Percentiles rank a stretch among this genome's conserved stretches.
phyloP scores from a whole-genome alignment of 768 basidiomycete genomes.

The Tricholoma hemisulphureum region DNA sequence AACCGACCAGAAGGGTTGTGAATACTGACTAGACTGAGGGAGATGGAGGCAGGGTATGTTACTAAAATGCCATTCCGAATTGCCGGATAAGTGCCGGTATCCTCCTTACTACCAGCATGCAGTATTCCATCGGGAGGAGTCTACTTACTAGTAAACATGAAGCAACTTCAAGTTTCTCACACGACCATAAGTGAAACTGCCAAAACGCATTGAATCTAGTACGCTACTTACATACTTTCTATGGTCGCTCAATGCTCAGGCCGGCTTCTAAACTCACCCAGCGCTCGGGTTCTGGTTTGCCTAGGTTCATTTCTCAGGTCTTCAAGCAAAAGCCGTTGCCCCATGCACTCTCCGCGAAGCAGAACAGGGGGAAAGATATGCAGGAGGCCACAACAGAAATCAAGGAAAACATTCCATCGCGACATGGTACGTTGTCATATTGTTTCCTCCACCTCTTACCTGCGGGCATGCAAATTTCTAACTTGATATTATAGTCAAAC shows the following conservation, averaged over 20 bases:
- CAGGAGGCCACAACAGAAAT: constrained; percentile 3
- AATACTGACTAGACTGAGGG: not conserved
- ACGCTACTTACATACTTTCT: not conserved
- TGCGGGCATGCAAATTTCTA: not conserved
- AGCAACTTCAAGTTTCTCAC: not conserved
- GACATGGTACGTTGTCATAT: constrained; percentile 10
- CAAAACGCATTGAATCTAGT: not conserved
- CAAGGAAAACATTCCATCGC: constrained; percentile 2
- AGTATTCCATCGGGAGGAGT: too few relatives aligned
- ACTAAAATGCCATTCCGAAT: too few relatives aligned
- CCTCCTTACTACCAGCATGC: too few relatives aligned
- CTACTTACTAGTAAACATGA: not conserved
- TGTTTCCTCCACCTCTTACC: not conserved
- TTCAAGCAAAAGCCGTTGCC: constrained; percentile 16
- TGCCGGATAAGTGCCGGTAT: too few relatives aligned
- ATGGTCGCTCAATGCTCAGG: constrained; percentile 25
- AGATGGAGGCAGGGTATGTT: not conserved
- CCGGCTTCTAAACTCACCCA: constrained; percentile 17
- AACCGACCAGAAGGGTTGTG: not conserved
- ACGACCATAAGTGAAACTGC: not conserved
- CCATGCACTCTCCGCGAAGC: not conserved
- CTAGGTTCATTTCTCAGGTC: constrained; percentile 23
- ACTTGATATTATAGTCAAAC: constrained; percentile 44
- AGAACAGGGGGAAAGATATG: not conserved
- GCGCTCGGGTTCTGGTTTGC: constrained; percentile 27